Percentiles rank a stretch among this genome's conserved stretches.
These are phyloP conservation scores for Rubia yunnanensis DNA, from an alignment of 257 asterid genomes.

Conservation along the genomic window DNA sequence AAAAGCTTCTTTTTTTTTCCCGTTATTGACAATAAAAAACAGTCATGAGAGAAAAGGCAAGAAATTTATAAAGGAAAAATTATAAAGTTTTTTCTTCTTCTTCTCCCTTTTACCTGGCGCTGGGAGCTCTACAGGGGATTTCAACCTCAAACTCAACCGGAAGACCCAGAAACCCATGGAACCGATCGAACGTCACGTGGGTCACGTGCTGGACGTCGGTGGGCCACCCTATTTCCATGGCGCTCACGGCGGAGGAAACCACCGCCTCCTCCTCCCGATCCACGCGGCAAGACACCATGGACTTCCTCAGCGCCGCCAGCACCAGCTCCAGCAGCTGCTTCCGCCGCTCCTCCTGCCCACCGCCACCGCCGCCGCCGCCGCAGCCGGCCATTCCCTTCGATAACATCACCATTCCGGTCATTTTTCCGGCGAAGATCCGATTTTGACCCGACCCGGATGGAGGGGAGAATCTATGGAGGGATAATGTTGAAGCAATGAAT, in stretches of 20 bases:
- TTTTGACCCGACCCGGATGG: conserved; percentile 3
- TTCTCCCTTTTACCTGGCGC: conserved; percentile 96
- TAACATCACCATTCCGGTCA: conserved; percentile 74
- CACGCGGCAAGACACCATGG: conserved; percentile 84
- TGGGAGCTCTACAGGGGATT: conserved; percentile 78
- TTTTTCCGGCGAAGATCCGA: neutral
- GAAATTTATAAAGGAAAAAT: neutral
- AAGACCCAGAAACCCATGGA: conserved; percentile 85
- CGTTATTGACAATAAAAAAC: neutral
- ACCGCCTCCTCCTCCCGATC: conserved; percentile 50
- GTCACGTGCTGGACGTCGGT: conserved; percentile 81
- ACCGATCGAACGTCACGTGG: conserved; percentile 92
- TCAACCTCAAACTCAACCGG: conserved; percentile 89
- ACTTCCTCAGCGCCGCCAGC: conserved; percentile 68
- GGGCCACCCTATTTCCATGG: conserved; percentile 96
- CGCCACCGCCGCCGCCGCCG: conserved; percentile 6
- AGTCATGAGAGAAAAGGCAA: neutral
- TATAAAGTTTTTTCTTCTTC: no score
- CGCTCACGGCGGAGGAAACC: conserved; percentile 42
- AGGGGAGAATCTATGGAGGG: neutral
- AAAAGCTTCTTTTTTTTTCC: neutral
- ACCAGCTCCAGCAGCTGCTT: conserved; percentile 50
- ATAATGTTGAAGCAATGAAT: neutral
- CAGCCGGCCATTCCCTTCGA: conserved; percentile 54
- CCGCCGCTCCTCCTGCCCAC: conserved; percentile 31